Base-by-base conservation (phyloP, 768 basidiomycete species). In the Mycena rebaudengoi region DNA sequence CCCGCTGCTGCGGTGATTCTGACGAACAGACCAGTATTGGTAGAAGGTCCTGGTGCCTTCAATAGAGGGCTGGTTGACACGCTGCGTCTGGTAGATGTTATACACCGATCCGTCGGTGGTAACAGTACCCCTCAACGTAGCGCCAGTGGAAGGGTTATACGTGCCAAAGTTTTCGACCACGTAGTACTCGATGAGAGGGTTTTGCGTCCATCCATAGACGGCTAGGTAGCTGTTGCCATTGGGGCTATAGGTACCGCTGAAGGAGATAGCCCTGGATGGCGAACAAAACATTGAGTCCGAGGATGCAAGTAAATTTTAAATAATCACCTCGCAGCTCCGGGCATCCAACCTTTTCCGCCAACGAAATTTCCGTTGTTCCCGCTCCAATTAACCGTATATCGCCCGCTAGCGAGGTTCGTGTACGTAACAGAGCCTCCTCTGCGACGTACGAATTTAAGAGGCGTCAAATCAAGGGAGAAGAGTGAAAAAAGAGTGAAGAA, bases 131-230 rank as follows among this genome's bases (percentile, higher is more conserved):
- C 75, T 73, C 57, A 69, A 59, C 20, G 76, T 69, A 23, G 73
- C 70, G 33, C 61, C 76, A 14, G 70, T 68, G 54, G 70, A 64
- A 33, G 82, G 83, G 71, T 83, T 79, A 72, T 78, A 80, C 44
- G 69, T 69, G 40, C 80, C 82, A 66, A 70, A 82, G 20, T 71
- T 74, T 48, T 84, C 83, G 55, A 76, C 67, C 66, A 84, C 77
- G 75, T 82, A 83, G 76, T 83, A 84, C 62, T 84, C 82, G 68
- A 83, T 71, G 67, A 83, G 80, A 1, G 81, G 79, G 71, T 70
- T 77, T n/a, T 73, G 74, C 6, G 80, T 81, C 82, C 82, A 83
- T 48, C 83, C 83, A 62, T 82, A 83, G 56, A 84, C 74, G 46
- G 82, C 76, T 28, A 83, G 75, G 71, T 81, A 82, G 60, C 70